Base-by-base conservation (phyloP, 1,139 yeast species). In the Nematodospora anomalae region DNA sequence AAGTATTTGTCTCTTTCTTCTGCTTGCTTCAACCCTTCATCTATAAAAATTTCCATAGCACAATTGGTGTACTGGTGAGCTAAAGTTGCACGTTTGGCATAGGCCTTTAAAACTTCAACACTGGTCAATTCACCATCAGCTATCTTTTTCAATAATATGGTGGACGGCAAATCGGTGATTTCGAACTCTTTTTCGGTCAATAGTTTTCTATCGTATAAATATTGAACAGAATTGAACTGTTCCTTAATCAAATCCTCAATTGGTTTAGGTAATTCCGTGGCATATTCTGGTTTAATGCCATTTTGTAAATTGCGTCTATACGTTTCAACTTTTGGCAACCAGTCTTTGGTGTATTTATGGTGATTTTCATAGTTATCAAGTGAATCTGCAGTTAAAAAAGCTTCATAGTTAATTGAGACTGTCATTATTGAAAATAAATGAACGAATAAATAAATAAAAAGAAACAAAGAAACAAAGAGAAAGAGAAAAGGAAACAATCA, bases 311-410 rank as follows among this genome's bases (percentile, higher is more conserved):
- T 70, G 23, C 64, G 55, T 41, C 70, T 63, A 50, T 79, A 79
- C 20, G 71, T 63, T 42, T 69, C 67, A 46, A 80, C 61, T 50
- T 71, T 74, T 11, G 84, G 83, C 35, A 61, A 49, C 66, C 64
- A 79, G 16, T 62, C 53, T 28, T 48, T 44, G 13, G 51, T 47
- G 47, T 43, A 71, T 40, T 59, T 64, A 33, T 55, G 65, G 4
- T 57, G 43, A 46, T 70, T 71, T 43, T 68, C 74, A 44, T 65
- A 71, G 21, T 53, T 52, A 21, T 53, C 53, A 34, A 67, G 54
- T 9, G 54, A 49, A 35, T 67, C 73, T 15, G 51, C 58, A 30
- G 60, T 57, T 33, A 68, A 57, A 44, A 64, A 63, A 26, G 55
- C 47, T 40, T 50, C 50, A 28, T 36, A 50, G 4, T 49, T 29